Evolutionary conservation across 1,139 yeast genomes (phyloP), one percentile per base, ranked within the genome.

Genomic region (Wickerhamomyces sp.): DNA sequence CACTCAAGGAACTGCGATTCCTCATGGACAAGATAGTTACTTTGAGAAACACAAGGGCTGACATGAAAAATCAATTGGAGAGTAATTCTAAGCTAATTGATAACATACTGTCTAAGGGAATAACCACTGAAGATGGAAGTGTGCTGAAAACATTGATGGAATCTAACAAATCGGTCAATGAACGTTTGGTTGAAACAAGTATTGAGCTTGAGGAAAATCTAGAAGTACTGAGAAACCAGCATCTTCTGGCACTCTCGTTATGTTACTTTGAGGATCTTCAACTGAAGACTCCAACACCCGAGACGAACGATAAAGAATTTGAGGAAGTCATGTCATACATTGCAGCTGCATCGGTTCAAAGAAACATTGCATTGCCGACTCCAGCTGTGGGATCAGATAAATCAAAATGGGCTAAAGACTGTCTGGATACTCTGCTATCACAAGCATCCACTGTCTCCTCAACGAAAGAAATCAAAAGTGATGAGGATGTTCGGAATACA

Each of bases 271-370:
- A 56, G 30, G 50, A 51, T 40, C 15, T 49, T 27, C 32, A 51
- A 3, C 30, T 50, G 1, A 10, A 18, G 23, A 15, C 2, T 11
- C 23, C 27, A 9, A 13, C 11, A n/a, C 30, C 26, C 4, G 30
- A 36, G 35, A 27, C 37, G 29, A 10, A 18, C 31, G 43, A 34
- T 42, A 45, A 47, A 36, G 49, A 50, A 13, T 40, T 73, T 45
- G 86, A 81, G 43, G 71, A 72, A 31, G 58, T 81, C 27, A 69
- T 79, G 36, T 67, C 82, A 1, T 76, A 76, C 47, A 66, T 81
- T 26, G 81, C 78, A 10, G 72, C 81, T 1, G 58, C 71, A 10
- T 80, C 85, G 0, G 83, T 76, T 6, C 79, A 77, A 51, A 67
- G 71, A 46, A 69, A 68, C 51, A 65, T 79, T 3, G 50, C 64